A percentile compares a stretch with the other conserved stretches of the same genome.
Evolutionary conservation across 805 yeast species (phyloP).

Genomic region (Scheffersomyces spartinae): DNA sequence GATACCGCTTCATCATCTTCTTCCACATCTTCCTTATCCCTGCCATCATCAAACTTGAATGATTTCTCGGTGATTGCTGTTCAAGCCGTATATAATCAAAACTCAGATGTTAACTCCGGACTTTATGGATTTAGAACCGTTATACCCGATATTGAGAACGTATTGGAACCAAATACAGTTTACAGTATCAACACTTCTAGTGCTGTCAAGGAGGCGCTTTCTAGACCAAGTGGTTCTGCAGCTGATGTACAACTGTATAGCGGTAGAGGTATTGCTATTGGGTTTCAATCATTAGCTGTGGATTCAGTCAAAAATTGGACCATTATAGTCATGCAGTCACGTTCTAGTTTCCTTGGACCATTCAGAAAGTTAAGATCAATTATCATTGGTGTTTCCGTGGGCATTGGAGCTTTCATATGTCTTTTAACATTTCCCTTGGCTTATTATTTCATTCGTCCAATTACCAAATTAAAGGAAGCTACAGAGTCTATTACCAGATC

Average conservation of each 20-base stretch:
- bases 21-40: constrained; percentile 7
- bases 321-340: constrained; percentile 58
- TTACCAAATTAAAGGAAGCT: constrained; percentile 66
- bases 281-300: constrained; percentile 17
- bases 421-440: constrained; percentile 74
- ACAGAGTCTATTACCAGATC: constrained; percentile 58
- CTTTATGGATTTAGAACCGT: constrained; percentile 24
- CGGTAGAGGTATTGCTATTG: constrained; percentile 21
- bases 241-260: constrained; percentile 11
- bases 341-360: constrained; percentile 50
- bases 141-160: constrained; percentile 12
- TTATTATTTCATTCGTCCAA: constrained; percentile 76
- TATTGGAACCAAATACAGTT: constrained; percentile 10
- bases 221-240: constrained; percentile 15
- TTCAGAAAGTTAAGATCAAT: constrained; percentile 50
- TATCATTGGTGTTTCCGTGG: constrained; percentile 68
- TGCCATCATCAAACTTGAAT: constrained; percentile 3
- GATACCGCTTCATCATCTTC: constrained; percentile 5
- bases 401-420: constrained; percentile 64
- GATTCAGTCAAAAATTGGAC: constrained; percentile 45
- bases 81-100: constrained; percentile 19
- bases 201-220: constrained; percentile 18
- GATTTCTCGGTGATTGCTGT: constrained; percentile 23
- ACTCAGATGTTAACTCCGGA: constrained; percentile 20
- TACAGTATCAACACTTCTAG: constrained; percentile 16